Conservation (phyloP, 1,284 basidiomycete species). For the Heliocybe sulcata region DNA sequence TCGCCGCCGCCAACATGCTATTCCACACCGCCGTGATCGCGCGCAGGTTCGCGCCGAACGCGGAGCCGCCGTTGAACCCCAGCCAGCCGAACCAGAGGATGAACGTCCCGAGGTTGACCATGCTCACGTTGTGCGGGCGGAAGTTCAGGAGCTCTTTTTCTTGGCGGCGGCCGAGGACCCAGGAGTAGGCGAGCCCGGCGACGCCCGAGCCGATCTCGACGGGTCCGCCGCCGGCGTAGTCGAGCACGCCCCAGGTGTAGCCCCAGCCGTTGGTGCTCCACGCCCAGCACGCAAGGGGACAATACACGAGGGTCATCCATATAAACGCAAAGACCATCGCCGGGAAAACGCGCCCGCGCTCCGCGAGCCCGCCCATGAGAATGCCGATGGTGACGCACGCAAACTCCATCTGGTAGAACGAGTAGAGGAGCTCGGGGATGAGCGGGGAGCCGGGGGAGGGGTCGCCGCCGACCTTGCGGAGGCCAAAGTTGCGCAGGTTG, state of each 20-base stretch:
- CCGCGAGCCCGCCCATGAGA: constrained; percentile 78
- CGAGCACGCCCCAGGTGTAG: constrained; percentile 84
- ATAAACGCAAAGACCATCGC: constrained; percentile 84
- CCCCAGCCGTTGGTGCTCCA: constrained; percentile 84
- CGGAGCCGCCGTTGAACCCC: constrained; percentile 69
- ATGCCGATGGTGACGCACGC: constrained; percentile 74
- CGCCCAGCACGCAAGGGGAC: constrained; percentile 73
- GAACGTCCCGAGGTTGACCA: constrained; percentile 84
- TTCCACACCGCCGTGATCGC: constrained; percentile 86
- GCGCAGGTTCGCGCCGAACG: constrained; percentile 87
- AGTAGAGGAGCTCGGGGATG: constrained; percentile 70
- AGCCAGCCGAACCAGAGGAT: constrained; percentile 90
- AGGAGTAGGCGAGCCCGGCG: constrained; percentile 84
- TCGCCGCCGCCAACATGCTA: constrained; percentile 75
- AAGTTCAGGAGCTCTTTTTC: constrained; percentile 84
- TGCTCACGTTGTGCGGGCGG: constrained; percentile 88
- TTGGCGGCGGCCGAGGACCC: constrained; percentile 68
- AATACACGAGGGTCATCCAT: constrained; percentile 84
- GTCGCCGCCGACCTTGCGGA: constrained; percentile 65
- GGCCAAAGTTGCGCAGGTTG: constrained; percentile 66
- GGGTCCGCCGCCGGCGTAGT: constrained; percentile 86
- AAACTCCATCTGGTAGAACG: constrained; percentile 88
- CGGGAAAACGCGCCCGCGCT: constrained; percentile 83
- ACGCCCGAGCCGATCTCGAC: constrained; percentile 92
- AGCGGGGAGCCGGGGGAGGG: constrained; percentile 73